These are phyloP conservation scores for Cicer pinnatifidum DNA, from an alignment of 306 rosid species.

Conservation along the genomic window DNA sequence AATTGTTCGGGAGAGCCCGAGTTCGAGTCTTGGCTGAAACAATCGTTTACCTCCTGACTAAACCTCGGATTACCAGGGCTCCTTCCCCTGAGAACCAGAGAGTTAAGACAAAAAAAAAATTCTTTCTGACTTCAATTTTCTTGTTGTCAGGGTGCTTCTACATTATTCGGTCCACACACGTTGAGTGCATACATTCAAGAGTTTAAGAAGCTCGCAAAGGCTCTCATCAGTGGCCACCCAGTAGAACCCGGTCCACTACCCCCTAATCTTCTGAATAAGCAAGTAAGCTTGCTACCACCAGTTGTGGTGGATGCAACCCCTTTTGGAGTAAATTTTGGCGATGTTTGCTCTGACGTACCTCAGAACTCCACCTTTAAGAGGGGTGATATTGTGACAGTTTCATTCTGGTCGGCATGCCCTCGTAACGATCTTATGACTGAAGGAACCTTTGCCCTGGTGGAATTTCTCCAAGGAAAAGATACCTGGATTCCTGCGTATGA, in stretches of 20 bases:
- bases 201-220: constrained; percentile 79
- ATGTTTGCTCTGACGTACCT: constrained; percentile 65
- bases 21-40: too few relatives aligned
- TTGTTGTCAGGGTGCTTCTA: constrained; percentile 79
- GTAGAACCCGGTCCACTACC: constrained; percentile 79
- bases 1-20: too few relatives aligned
- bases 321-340: constrained; percentile 69
- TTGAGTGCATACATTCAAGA: constrained; percentile 87
- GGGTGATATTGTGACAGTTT: constrained; percentile 63
- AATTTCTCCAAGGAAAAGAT: constrained; percentile 60
- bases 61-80: too few relatives aligned
- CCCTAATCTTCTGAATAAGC: constrained; percentile 74
- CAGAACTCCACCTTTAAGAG: constrained; percentile 68
- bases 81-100: too few relatives aligned
- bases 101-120: too few relatives aligned
- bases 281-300: constrained; percentile 79
- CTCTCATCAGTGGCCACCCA: constrained; percentile 49
- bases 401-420: constrained; percentile 93
- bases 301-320: constrained; percentile 79
- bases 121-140: constrained; percentile 19
- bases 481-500: constrained; percentile 84
- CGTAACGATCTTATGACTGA: constrained; percentile 92
- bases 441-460: constrained; percentile 89
- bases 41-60: too few relatives aligned
- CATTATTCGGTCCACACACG: constrained; percentile 88